These are phyloP conservation scores for Erucastrum elatum DNA, from an alignment of 345 rosid species.

Conservation along the genomic window DNA sequence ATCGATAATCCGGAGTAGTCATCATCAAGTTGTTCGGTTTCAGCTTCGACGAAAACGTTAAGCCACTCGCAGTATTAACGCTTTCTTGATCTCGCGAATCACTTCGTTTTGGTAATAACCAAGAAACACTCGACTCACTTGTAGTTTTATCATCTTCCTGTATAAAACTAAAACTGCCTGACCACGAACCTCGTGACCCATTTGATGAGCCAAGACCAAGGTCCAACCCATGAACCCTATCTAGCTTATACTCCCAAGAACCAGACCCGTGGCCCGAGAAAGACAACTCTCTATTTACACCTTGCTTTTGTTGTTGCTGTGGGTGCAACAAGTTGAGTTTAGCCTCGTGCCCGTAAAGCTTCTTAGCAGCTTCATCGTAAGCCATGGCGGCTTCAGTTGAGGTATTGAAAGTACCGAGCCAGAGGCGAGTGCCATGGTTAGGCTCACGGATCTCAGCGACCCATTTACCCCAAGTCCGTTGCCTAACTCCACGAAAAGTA, in stretches of 20 bases:
- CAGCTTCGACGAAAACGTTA: conserved; percentile 13
- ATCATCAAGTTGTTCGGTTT: background rate
- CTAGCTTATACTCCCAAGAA: conserved; percentile 21
- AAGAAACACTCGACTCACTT: conserved; percentile 30
- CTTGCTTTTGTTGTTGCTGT: conserved; percentile 22
- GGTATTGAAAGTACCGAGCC: conserved; percentile 61
- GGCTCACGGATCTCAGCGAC: conserved; percentile 64
- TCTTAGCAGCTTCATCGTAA: conserved; percentile 56
- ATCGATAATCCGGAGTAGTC: conserved; percentile 7
- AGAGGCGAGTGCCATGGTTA: conserved; percentile 50
- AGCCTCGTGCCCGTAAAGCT: conserved; percentile 51
- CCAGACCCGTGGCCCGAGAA: conserved; percentile 15
- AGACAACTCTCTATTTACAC: conserved; percentile 13
- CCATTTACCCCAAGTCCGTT: conserved; percentile 70
- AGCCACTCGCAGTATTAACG: conserved; percentile 5
- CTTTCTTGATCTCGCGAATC: conserved; percentile 23
- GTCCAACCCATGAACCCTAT: conserved; percentile 26
- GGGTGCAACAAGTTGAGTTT: conserved; percentile 50
- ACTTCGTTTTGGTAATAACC: conserved; percentile 34
- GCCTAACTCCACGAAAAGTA: conserved; percentile 56
- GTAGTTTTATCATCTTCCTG: conserved; percentile 24
- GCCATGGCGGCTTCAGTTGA: conserved; percentile 55
- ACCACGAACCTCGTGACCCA: conserved; percentile 28
- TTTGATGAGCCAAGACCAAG: conserved; percentile 31
- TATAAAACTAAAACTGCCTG: conserved; percentile 10